Base-by-base conservation (phyloP, 352 stramenopile genomes). In the Pythium guiyangense region DNA sequence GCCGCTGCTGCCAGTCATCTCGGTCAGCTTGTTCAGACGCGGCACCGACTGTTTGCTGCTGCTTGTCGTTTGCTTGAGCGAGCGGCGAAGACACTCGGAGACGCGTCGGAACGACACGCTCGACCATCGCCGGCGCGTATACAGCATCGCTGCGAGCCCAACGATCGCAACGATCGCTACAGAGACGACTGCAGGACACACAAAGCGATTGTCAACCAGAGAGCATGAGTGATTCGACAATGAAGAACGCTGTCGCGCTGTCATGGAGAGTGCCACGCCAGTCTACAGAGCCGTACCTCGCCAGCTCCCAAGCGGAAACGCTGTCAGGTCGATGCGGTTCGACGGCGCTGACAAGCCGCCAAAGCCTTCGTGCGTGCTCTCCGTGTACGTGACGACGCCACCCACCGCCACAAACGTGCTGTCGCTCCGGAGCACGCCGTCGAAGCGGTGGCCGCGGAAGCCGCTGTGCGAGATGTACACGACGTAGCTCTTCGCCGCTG, bases 381-480 rank as follows among this genome's bases (percentile, higher is more conserved):
- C 68, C 27, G 56, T 20, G 27, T n/a, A 51, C 3, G 39, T 54
- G 20, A 60, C 14, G 35, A 60, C 52, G 3, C 43, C 26, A 4
- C 50, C 49, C 44, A 43, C 59, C n/a, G 61, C 42, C 27, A 74
- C 46, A 50, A 81, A 71, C 37, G 55, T 71, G 29, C 48, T 18
- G 11, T 64, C 77, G 15, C 70, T 67, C 20, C 75, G 47, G 12
- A 90, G 53, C 48, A 60, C 51, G 0, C 73, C 79, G 54, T 82
- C 70, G 53, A 86, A 74, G 14, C 74, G 27, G 49, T 90, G 79
- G 9, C 71, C 70, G 20, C 73, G 69, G 34, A 79, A 73, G 10
- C 74, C 75, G n/a, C 65, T 83, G 58, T 90, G 79, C 5, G 73
- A 84, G 53, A 90, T 77, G 57, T 88, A 90, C 40, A 90, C 37